Evolutionary conservation across 164 flowering plant genomes (phyloP).

Genomic region (Dillenia turbinata): DNA sequence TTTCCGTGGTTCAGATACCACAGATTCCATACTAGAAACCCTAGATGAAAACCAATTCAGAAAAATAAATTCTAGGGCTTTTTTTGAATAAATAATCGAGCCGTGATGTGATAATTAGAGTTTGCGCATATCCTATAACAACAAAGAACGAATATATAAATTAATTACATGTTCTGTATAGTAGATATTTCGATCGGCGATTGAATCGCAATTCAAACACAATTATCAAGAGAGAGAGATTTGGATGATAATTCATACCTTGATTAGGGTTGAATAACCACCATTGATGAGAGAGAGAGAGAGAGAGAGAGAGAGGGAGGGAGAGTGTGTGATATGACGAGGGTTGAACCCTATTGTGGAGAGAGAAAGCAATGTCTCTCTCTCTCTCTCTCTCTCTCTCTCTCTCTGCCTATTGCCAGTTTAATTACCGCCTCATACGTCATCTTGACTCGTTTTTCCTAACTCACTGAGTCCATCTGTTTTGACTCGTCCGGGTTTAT

Average conservation of each 20-base stretch:
- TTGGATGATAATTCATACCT: background rate
- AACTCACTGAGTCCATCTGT: too few species aligned
- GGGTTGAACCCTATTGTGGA: too few species aligned
- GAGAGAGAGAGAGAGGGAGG: too few species aligned
- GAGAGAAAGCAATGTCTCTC: too few species aligned
- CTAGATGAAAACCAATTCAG: background rate
- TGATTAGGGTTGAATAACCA: slow-evolving; percentile 20
- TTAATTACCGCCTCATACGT: too few species aligned
- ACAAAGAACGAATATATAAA: background rate
- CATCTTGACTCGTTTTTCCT: too few species aligned
- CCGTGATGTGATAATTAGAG: background rate
- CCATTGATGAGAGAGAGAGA: slow-evolving; percentile 8
- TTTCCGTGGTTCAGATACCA: slow-evolving; percentile 25
- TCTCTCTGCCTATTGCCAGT: too few species aligned
- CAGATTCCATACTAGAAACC: slow-evolving; percentile 28
- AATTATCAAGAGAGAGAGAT: background rate
- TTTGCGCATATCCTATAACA: background rate
- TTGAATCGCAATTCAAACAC: background rate
- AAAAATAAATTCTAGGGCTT: background rate
- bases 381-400: too few species aligned
- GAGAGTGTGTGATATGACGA: too few species aligned
- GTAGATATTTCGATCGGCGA: background rate
- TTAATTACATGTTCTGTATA: background rate
- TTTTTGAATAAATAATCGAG: background rate
- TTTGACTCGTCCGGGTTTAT: too few species aligned